These are phyloP conservation scores for Nephelium lappaceum DNA, from an alignment of 345 rosid genomes.

Conservation along the genomic window DNA sequence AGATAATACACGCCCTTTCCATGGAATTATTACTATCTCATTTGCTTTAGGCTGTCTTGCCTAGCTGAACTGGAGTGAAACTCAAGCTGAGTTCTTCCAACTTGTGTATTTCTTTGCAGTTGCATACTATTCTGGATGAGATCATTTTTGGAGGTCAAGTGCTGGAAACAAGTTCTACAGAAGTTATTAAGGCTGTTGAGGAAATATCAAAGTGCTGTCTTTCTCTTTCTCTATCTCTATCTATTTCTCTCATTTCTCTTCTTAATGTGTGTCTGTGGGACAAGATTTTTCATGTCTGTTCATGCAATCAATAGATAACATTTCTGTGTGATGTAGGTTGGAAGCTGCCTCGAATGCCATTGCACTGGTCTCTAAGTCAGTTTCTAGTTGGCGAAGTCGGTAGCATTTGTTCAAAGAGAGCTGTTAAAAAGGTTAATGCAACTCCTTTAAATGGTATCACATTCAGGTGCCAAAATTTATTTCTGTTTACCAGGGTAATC, in stretches of 20 bases:
- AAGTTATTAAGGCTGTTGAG: slow-evolving; percentile 78
- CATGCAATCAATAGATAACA: not conserved
- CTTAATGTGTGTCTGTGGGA: not conserved
- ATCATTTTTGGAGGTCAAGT: slow-evolving; percentile 94
- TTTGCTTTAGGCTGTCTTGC: not conserved
- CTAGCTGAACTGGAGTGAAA: not conserved
- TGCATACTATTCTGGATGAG: slow-evolving; percentile 81
- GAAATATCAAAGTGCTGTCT: slow-evolving; percentile 74
- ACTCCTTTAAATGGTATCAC: not conserved
- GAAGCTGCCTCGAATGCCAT: slow-evolving; percentile 81
- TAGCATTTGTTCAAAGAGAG: slow-evolving; percentile 24
- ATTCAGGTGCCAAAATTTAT: not conserved
- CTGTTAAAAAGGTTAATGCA: not conserved
- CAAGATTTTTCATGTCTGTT: slow-evolving; percentile 1
- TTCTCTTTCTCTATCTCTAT: slow-evolving; percentile 25
- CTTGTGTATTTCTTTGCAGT: slow-evolving; percentile 38
- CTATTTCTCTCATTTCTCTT: too few relatives aligned
- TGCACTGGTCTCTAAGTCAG: slow-evolving; percentile 67
- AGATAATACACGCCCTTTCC: not conserved
- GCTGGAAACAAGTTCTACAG: slow-evolving; percentile 83
- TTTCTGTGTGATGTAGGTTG: slow-evolving; percentile 48
- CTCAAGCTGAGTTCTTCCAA: slow-evolving; percentile 4
- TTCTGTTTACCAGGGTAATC: not conserved
- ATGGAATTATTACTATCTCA: not conserved
- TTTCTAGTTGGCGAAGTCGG: slow-evolving; percentile 74